Base-by-base conservation (phyloP, 805 yeast species). In the Starmerella roubikii region DNA sequence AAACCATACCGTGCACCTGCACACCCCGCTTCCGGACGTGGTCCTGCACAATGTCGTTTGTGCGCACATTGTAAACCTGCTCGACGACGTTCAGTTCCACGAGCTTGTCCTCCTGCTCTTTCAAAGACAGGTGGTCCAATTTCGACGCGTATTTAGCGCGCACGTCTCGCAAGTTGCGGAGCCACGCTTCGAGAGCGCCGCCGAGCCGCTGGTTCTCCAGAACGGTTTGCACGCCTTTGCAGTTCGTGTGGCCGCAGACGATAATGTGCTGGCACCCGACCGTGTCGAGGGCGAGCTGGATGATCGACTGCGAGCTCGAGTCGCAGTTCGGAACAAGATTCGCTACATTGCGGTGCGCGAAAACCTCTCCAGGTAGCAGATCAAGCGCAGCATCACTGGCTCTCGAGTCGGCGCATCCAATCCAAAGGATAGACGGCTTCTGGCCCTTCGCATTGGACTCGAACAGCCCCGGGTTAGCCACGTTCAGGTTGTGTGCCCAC, bases 331-430 rank as follows among this genome's bases (percentile, higher is more conserved):
- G 66, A 39, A 74, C 69, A 37, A 85, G 68, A 57, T 86, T 86
- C 35, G 93, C 95, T 43, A 86, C 81, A 52, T 84, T 84, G 55
- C 94, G 73, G 55, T 81, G 81, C 3, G 85, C 79, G 62, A 86
- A 86, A 6, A 84, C 72, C 57, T 86, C 95, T 37, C 97, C 97
- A 1, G 95, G 95, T 19, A 74, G 63, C n/a, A 84, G 74, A 35
- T 70, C 76, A 20, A 84, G 66, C 39, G 83, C 74, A 31, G 69
- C 66, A 55, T 86, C 96, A 47, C 85, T 80, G 41, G 82, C 78
- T 51, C 97, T 74, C 2, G 94, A 82, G 57, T 86, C 97, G 3
- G 93, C 77, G 56, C 97, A 86, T 3, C 95, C 94, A 44, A 86
- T 78, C 86, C 94, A 85, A 35, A 88, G 62, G 3, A 94, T 83